Evolutionary conservation across 1,284 basidiomycete genomes (phyloP).

Genomic region (Ganoderma sp.): DNA sequence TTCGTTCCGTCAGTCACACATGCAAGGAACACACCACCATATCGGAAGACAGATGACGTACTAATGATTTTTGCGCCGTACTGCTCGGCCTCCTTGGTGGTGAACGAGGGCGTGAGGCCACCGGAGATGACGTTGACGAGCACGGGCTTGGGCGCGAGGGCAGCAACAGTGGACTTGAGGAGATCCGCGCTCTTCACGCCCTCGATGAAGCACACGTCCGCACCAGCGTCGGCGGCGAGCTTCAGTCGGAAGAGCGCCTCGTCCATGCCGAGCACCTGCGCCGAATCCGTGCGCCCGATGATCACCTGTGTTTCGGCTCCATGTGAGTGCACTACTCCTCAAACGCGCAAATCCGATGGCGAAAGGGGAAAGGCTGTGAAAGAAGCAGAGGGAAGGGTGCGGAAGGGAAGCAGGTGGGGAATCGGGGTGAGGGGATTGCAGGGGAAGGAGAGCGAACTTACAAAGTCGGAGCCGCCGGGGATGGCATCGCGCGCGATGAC

Average conservation of each 20-base stretch:
- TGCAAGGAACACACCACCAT: neutral
- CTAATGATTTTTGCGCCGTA: constrained; percentile 80
- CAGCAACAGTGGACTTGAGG: constrained; percentile 65
- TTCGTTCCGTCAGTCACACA: constrained; percentile 3
- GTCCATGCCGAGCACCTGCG: constrained; percentile 82
- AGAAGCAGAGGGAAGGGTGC: neutral
- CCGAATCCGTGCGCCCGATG: constrained; percentile 84
- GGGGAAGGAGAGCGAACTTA: neutral
- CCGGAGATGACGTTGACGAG: constrained; percentile 82
- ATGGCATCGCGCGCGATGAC: constrained; percentile 73
- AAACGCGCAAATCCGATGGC: neutral
- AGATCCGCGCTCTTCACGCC: constrained; percentile 76
- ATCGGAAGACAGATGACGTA: constrained; percentile 43
- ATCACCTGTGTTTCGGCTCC: constrained; percentile 48
- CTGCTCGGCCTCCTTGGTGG: constrained; percentile 67
- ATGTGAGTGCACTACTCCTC: neutral
- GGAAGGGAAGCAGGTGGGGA: no score
- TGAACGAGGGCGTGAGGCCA: constrained; percentile 76
- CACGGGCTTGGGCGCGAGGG: constrained; percentile 73
- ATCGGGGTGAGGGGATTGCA: neutral
- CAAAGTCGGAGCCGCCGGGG: constrained; percentile 75
- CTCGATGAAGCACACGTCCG: constrained; percentile 87
- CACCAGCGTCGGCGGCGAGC: constrained; percentile 76
- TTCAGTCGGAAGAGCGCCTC: constrained; percentile 74
- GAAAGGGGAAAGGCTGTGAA: no score